A percentile compares a stretch with the other conserved stretches of the same genome.
phyloP scores from a whole-genome alignment of 176 grass and related monocot genomes.

The Saccharum spontaneum region DNA sequence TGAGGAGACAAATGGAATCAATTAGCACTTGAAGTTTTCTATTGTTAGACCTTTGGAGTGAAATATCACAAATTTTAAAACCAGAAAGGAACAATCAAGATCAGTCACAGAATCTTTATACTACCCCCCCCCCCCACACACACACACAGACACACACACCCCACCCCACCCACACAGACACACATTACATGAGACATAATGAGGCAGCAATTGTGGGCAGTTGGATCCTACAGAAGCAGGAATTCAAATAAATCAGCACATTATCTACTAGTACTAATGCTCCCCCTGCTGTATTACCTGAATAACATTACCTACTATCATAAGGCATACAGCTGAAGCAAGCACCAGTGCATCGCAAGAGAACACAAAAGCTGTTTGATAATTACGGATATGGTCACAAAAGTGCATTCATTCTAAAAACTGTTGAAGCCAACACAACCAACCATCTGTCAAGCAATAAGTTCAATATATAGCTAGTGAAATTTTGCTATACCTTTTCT shows the following conservation, averaged over 20 bases:
- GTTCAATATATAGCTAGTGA: constrained; percentile 23
- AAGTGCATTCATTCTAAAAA: not conserved
- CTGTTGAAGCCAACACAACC: not conserved
- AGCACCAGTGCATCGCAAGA: not conserved
- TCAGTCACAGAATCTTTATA: constrained; percentile 10
- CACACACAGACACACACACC: not conserved
- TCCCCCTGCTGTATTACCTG: not conserved
- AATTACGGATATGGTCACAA: constrained; percentile 15
- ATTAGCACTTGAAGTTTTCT: not conserved
- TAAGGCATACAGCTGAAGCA: not conserved
- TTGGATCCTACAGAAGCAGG: constrained; percentile 6
- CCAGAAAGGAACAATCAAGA: constrained; percentile 14
- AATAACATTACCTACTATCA: constrained; percentile 18
- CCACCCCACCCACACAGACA: no score
- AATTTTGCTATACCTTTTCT: constrained; percentile 79
- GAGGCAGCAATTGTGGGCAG: not conserved
- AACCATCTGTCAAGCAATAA: constrained; percentile 19
- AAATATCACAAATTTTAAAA: constrained; percentile 7
- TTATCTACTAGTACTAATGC: constrained; percentile 9
- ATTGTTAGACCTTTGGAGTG: not conserved
- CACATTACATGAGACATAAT: not conserved
- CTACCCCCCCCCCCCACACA: not conserved
- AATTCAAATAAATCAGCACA: not conserved
- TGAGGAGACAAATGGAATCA: not conserved
- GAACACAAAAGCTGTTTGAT: not conserved